Percentiles rank a stretch among this genome's conserved stretches.
These are phyloP conservation scores for Talaromyces ruber DNA, from an alignment of 495 filamentous ascomycete species.

Conservation along the genomic window DNA sequence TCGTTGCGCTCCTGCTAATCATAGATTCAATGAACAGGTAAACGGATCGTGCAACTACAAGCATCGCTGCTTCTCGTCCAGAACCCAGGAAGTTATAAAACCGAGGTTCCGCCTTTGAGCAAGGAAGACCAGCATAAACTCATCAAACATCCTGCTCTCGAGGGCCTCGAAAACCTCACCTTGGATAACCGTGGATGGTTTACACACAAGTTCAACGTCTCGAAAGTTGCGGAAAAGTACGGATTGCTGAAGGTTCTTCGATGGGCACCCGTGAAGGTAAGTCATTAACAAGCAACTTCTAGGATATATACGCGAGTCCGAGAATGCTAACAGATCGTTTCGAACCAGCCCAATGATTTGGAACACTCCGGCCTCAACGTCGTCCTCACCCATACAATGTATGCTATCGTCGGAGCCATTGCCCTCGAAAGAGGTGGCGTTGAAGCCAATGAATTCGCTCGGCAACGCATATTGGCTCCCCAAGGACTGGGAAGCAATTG, in stretches of 20 bases:
- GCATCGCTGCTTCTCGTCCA: slow-evolving; percentile 63
- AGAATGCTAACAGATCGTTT: not conserved
- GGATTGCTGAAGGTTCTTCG: slow-evolving; percentile 65
- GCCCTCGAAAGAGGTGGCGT: slow-evolving; percentile 77
- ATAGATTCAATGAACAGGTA: slow-evolving; percentile 42
- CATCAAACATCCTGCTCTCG: slow-evolving; percentile 65
- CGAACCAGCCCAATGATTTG: slow-evolving; percentile 59
- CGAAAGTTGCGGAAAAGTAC: slow-evolving; percentile 56
- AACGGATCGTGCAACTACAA: slow-evolving; percentile 73
- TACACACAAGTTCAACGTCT: slow-evolving; percentile 49
- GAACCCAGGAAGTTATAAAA: slow-evolving; percentile 19
- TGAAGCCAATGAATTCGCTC: slow-evolving; percentile 62
- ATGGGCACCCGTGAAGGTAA: slow-evolving; percentile 80
- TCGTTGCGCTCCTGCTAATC: not conserved
- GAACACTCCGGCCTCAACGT: slow-evolving; percentile 58
- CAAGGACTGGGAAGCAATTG: slow-evolving; percentile 28
- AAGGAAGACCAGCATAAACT: slow-evolving; percentile 48
- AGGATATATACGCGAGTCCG: not conserved
- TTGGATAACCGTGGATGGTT: slow-evolving; percentile 38
- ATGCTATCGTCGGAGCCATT: slow-evolving; percentile 80
- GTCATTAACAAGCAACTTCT: slow-evolving; percentile 13
- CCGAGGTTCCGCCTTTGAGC: slow-evolving; percentile 10
- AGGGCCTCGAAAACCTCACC: slow-evolving; percentile 61
- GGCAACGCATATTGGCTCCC: slow-evolving; percentile 64
- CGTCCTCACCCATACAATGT: slow-evolving; percentile 67